These are phyloP conservation scores for Verticillium tricorpus DNA, from an alignment of 2,329 filamentous ascomycete genomes.

Conservation along the genomic window DNA sequence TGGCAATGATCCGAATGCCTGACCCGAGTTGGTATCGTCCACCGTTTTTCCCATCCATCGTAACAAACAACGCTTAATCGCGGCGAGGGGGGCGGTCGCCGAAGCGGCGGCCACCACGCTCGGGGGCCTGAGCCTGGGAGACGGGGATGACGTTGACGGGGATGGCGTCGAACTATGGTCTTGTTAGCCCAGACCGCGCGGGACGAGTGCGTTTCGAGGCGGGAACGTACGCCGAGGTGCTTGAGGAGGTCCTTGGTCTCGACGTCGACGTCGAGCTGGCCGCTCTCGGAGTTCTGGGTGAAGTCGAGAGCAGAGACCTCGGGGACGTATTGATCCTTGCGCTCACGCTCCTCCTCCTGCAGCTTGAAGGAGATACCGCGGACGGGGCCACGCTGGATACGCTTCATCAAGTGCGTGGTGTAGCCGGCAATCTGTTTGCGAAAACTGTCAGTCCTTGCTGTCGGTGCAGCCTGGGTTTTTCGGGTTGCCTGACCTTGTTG, in stretches of 20 bases:
- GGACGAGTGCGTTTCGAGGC: background rate
- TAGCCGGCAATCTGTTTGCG: slow-evolving; percentile 81
- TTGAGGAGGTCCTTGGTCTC: slow-evolving; percentile 99
- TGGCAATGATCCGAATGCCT: slow-evolving; percentile 40
- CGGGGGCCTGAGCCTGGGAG: slow-evolving; percentile 78
- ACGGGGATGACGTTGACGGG: slow-evolving; percentile 94
- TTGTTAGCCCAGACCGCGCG: background rate
- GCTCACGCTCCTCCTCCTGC: slow-evolving; percentile 99
- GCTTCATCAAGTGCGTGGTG: slow-evolving; percentile 99
- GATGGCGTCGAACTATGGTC: slow-evolving; percentile 83
- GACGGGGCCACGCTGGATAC: slow-evolving; percentile 98
- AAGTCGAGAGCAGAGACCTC: slow-evolving; percentile 99
- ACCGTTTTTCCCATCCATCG: slow-evolving; percentile 7
- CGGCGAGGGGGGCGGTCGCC: slow-evolving; percentile 54
- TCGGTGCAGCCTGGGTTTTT: background rate
- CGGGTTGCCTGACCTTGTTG: slow-evolving; percentile 73
- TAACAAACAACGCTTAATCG: slow-evolving; percentile 30
- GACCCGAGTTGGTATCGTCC: slow-evolving; percentile 22
- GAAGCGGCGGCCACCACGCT: slow-evolving; percentile 75
- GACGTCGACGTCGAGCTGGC: slow-evolving; percentile 88
- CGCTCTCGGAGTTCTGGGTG: slow-evolving; percentile 87
- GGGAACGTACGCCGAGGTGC: slow-evolving; percentile 85
- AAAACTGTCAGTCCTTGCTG: slow-evolving; percentile 3
- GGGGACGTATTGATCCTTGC: slow-evolving; percentile 99
- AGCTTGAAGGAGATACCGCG: slow-evolving; percentile 99